These are phyloP conservation scores for Hygrophoropsis aurantiaca DNA, from an alignment of 768 basidiomycete genomes.

Conservation along the genomic window DNA sequence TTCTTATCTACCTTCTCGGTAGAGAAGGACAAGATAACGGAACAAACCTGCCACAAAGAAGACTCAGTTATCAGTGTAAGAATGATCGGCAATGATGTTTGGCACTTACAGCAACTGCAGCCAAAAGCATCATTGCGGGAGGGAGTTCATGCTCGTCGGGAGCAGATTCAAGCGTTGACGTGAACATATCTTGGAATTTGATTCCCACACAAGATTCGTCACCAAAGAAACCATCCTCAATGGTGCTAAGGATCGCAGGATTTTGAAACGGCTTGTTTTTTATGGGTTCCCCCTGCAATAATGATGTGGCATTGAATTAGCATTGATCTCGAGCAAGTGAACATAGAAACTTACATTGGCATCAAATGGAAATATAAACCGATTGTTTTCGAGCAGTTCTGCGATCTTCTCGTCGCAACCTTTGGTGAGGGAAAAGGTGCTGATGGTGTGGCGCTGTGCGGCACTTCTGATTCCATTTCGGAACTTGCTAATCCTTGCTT, in stretches of 20 bases:
- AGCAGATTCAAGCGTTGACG: too few relatives aligned
- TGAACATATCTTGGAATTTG: neutral
- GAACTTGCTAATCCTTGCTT: neutral
- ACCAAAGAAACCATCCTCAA: neutral
- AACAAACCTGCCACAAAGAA: too few relatives aligned
- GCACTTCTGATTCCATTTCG: neutral
- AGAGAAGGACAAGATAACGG: too few relatives aligned
- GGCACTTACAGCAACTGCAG: too few relatives aligned
- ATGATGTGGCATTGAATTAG: neutral
- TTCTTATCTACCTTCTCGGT: too few relatives aligned
- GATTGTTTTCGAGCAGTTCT: neutral
- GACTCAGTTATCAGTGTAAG: too few relatives aligned
- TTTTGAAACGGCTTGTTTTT: neutral
- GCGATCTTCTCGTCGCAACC: neutral
- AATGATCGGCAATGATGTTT: too few relatives aligned
- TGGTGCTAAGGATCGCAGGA: neutral
- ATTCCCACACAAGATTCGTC: neutral
- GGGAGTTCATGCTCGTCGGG: too few relatives aligned
- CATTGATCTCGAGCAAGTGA: too few relatives aligned
- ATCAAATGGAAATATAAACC: neutral
- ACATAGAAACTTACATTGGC: conserved; percentile 1
- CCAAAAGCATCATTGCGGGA: too few relatives aligned
- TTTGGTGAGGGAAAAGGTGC: neutral
- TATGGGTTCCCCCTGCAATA: neutral
- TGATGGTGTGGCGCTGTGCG: neutral